Evolutionary conservation across 805 yeast genomes (phyloP), one percentile per base, ranked within the genome.

Genomic region (Pichia nanzhaoensis): DNA sequence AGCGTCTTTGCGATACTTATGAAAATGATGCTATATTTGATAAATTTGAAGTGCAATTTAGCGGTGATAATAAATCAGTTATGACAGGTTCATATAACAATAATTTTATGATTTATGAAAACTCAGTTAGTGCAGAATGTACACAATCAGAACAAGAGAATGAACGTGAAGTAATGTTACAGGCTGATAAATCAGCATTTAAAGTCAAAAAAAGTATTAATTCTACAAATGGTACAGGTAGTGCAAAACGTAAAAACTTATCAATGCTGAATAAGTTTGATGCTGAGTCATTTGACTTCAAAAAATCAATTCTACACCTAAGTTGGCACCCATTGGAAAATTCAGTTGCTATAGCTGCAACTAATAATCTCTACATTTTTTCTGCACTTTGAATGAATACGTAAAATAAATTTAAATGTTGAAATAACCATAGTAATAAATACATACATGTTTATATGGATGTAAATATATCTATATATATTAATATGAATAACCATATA

Each of bases 271-370:
- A 78, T 51, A 74, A 84, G 61, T 79, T 81, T 59, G 91, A 83
- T 60, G 74, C 80, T 58, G 89, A 82, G 59, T 76, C 80, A 53
- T 85, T 90, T 54, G 98, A 95, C 67, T 93, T 90, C 71, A 88
- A 90, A 67, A 91, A 90, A 74, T 83, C 87, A 65, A 90, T 93
- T 49, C 73, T 91, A 65, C 98, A 93, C 68, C 74, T 89, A 66
- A 88, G 97, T 64, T 93, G 99, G 99, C 99, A 93, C 72, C 99
- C 99, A 52, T 74, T 73, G 55, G 99, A 95, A 68, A 88, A 93
- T 68, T 82, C 93, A 42, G 95, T 93, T 55, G 99, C 99, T 36
- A 86, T 93, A 60, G 98, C 98, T 40, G 98, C 99, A 17, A 93
- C 99, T 19, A 95, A 93, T 70, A 93, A 93, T 68, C 75, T 87